Evolutionary conservation across 129 eudicot species (phyloP), one percentile per base, ranked within the genome.

Genomic region (Lonicera japonica): DNA sequence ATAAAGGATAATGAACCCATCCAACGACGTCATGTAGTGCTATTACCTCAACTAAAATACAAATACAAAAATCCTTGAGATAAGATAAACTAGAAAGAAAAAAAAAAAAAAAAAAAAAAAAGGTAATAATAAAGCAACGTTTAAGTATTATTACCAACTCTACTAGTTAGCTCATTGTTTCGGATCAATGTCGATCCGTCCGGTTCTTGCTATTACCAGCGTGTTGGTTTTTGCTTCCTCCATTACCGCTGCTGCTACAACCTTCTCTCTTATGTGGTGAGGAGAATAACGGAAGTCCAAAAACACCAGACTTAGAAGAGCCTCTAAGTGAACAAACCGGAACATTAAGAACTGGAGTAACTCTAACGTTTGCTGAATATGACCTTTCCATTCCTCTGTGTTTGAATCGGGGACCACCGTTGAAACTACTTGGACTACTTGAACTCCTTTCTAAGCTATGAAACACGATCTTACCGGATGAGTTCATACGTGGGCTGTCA

Each of bases 401-500:
- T 21, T 83, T 86, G 45, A 58, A 77, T 56, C 83, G 78, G 0
- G 94, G 82, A 0, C 88, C 96, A 8, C 90, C 90, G 54, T 77
- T 83, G 66, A 90, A 82, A 25, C 82, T 84, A 68, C 95, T 82
- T 0, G 97, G 97, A 66, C 96, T 87, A 40, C 97, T 91, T 0
- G 94, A 91, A 52, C 97, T 91, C 8, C 97, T 77, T 71, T 87
- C 97, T 52, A 91, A 63, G 65, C 84, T 73, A 15, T 91, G 88
- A 54, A 87, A 91, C 34, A 91, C 87, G 8, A 91, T 76, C 66
- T 80, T 87, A 3, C 97, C 97, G 0, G 88, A 87, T 0, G 95
- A 77, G 68, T 87, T 91, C 83, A 91, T 87, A 10, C 97, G 75
- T 0, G 97, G 97, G 67, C 96, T 87, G 36, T 91, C 97, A 0